phyloP scores from a whole-genome alignment of 257 asterid species.

The Avicennia marina region DNA sequence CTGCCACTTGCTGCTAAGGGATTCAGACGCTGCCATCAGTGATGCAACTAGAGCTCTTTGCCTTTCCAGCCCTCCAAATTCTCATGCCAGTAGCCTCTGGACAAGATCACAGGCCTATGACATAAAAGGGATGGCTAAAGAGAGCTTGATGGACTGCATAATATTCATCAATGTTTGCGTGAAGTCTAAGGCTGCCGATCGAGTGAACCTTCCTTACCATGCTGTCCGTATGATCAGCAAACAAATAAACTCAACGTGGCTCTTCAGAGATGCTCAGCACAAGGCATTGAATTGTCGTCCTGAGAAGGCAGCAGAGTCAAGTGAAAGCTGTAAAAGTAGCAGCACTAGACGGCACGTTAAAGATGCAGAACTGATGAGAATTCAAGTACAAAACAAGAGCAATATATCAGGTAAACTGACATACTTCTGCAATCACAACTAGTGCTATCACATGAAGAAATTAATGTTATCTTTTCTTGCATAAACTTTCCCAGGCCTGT shows the following conservation, averaged over 20 bases:
- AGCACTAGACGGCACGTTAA: not conserved
- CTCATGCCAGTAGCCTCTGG: slow-evolving; percentile 71
- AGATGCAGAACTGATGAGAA: slow-evolving; percentile 7
- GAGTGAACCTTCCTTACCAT: slow-evolving; percentile 39
- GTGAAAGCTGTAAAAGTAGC: slow-evolving; percentile 6
- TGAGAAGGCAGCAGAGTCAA: slow-evolving; percentile 13
- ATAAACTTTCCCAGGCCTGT: slow-evolving; percentile 29
- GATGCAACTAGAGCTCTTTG: slow-evolving; percentile 78
- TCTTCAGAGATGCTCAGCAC: slow-evolving; percentile 40
- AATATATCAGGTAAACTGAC: slow-evolving; percentile 30
- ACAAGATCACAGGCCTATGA: slow-evolving; percentile 79
- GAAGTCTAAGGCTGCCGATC: slow-evolving; percentile 23
- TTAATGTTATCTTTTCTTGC: not conserved
- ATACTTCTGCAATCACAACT: not conserved
- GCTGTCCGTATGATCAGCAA: slow-evolving; percentile 70
- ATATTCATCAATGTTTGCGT: slow-evolving; percentile 43
- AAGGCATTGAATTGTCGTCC: slow-evolving; percentile 16
- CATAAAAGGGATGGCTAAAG: slow-evolving; percentile 73
- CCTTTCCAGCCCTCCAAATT: slow-evolving; percentile 64
- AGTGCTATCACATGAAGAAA: not conserved
- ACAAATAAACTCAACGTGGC: slow-evolving; percentile 79
- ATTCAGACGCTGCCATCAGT: slow-evolving; percentile 55
- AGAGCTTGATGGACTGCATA: slow-evolving; percentile 79
- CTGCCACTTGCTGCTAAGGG: slow-evolving; percentile 42
- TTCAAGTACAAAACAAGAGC: slow-evolving; percentile 27